Evolutionary conservation across 2,329 filamentous ascomycete genomes (phyloP).

Genomic region (Neofusicoccum ribis): DNA sequence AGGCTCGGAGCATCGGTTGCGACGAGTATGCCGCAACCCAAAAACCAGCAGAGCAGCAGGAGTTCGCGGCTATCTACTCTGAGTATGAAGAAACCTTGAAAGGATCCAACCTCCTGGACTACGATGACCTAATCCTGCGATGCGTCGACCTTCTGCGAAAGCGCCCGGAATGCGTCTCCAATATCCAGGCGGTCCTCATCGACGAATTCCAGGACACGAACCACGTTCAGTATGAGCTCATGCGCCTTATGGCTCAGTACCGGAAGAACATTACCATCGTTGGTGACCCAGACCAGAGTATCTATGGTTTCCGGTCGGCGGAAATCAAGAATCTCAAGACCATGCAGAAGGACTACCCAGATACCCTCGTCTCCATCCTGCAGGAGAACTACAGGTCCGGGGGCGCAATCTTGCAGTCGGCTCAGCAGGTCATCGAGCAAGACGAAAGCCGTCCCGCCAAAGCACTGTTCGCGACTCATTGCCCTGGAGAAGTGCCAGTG

Average conservation of each 20-base stretch:
- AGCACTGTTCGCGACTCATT: constrained; percentile 75
- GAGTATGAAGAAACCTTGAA: constrained; percentile 78
- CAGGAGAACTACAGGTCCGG: constrained; percentile 96
- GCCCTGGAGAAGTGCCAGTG: constrained; percentile 75
- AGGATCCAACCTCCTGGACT: constrained; percentile 82
- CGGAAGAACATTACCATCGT: constrained; percentile 85
- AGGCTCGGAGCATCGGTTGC: constrained; percentile 55
- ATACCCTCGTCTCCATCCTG: constrained; percentile 78
- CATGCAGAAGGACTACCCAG: constrained; percentile 73
- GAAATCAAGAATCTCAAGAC: constrained; percentile 85
- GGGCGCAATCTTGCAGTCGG: constrained; percentile 75
- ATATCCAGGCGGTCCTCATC: constrained; percentile 87
- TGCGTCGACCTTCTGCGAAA: constrained; percentile 76
- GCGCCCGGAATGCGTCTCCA: constrained; percentile 79
- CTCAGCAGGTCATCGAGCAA: constrained; percentile 86
- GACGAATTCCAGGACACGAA: constrained; percentile 99
- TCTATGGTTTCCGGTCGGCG: constrained; percentile 92
- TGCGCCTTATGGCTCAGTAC: constrained; percentile 78
- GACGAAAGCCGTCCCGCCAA: constrained; percentile 80
- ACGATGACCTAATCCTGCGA: constrained; percentile 84
- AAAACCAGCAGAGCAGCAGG: constrained; percentile 57
- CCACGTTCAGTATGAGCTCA: constrained; percentile 89
- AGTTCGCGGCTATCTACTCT: constrained; percentile 66
- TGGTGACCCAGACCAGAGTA: constrained; percentile 95
- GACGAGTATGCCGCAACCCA: constrained; percentile 43